Percentiles rank a stretch among this genome's conserved stretches.
Evolutionary conservation across 2,329 filamentous ascomycete species (phyloP).

Genomic region (Biscogniauxia sp.): DNA sequence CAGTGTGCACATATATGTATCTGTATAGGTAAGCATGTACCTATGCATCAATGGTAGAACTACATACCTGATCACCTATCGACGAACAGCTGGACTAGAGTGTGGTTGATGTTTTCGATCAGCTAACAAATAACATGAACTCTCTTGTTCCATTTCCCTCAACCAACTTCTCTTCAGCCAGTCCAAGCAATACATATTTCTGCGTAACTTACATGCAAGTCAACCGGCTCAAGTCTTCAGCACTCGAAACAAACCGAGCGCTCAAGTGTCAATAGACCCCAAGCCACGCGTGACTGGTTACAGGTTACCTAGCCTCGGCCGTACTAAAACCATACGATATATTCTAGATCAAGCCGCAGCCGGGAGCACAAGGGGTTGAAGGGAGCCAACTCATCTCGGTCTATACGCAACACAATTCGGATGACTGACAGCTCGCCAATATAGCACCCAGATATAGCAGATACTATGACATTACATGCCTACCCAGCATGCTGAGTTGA

Average conservation of each 20-base stretch:
- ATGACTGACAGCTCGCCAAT: not conserved
- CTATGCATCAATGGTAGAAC: no score
- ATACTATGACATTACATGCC: no score
- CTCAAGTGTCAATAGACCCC: not conserved
- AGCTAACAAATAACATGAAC: not conserved
- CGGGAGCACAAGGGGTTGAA: not conserved
- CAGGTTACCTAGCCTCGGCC: not conserved
- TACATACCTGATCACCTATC: no score
- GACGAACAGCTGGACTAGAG: not conserved
- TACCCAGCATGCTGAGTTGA: no score
- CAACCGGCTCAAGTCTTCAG: not conserved
- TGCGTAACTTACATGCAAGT: not conserved
- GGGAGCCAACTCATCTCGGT: not conserved
- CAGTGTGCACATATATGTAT: not conserved
- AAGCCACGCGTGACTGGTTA: not conserved
- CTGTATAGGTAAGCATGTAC: no score
- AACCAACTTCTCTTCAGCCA: not conserved
- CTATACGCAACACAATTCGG: not conserved
- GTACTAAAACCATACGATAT: not conserved
- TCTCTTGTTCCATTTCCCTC: not conserved
- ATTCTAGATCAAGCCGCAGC: not conserved
- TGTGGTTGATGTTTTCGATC: not conserved
- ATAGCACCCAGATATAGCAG: not conserved
- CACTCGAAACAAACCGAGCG: no score
- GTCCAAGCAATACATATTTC: not conserved